Conservation (phyloP, 2,329 filamentous ascomycete genomes). For the Neurospora sp. region DNA sequence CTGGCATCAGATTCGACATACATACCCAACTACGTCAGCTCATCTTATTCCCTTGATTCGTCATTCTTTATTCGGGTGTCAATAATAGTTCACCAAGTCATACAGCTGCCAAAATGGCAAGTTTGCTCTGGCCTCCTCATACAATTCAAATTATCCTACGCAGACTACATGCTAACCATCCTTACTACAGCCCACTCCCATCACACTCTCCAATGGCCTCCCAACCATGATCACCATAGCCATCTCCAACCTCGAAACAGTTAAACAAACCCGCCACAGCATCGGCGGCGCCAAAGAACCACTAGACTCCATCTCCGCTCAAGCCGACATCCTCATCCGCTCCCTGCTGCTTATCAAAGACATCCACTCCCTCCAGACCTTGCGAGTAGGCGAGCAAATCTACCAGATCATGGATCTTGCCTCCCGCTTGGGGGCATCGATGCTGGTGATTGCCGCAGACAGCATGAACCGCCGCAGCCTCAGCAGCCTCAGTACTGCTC, state of each 20-base stretch:
- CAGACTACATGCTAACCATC: neutral
- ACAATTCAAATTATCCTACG: neutral
- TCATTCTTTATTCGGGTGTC: neutral
- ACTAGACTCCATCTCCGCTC: slow-evolving; percentile 3
- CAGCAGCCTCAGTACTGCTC: neutral
- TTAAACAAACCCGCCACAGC: slow-evolving; percentile 2
- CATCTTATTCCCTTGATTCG: neutral
- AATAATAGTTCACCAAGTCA: neutral
- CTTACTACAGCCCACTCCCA: neutral
- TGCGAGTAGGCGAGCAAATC: neutral
- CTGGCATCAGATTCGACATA: neutral
- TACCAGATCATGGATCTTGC: slow-evolving; percentile 1
- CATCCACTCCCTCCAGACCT: slow-evolving; percentile 3
- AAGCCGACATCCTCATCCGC: slow-evolving; percentile 3
- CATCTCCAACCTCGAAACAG: neutral
- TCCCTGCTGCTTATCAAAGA: slow-evolving; percentile 2
- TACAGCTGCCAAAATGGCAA: neutral
- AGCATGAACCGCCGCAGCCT: neutral
- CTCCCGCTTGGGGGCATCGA: neutral
- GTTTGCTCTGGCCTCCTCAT: neutral
- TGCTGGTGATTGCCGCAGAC: slow-evolving; percentile 12
- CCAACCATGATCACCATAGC: neutral
- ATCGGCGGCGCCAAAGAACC: slow-evolving; percentile 2
- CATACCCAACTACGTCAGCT: neutral
- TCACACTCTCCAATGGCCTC: neutral